A percentile compares a stretch with the other conserved stretches of the same genome.
These are phyloP conservation scores for Testicularia cyperi DNA, from an alignment of 1,284 basidiomycete species.

Conservation along the genomic window DNA sequence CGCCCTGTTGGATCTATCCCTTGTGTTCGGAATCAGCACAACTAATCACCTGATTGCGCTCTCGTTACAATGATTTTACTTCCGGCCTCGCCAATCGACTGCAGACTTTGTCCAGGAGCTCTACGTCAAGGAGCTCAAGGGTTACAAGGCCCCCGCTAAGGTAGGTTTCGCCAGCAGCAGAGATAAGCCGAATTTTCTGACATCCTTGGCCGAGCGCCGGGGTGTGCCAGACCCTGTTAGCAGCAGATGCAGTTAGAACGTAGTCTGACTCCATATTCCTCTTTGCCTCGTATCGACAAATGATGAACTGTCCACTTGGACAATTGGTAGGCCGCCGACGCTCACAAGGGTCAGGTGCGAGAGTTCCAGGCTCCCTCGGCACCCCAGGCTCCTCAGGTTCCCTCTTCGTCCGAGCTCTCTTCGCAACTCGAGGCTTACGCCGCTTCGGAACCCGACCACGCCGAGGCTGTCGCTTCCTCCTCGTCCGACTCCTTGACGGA, in stretches of 20 bases:
- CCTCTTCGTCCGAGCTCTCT: constrained; percentile 60
- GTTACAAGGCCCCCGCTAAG: constrained; percentile 71
- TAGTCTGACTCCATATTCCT: neutral
- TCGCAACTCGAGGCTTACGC: constrained; percentile 62
- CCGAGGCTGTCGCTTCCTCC: constrained; percentile 33
- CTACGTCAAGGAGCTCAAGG: constrained; percentile 84
- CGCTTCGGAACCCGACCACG: constrained; percentile 50
- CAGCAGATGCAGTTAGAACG: no score
- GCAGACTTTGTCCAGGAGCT: constrained; percentile 90
- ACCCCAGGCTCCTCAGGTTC: constrained; percentile 60
- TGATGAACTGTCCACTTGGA: neutral
- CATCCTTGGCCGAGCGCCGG: no score
- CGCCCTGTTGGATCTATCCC: no score
- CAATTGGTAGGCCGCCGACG: constrained; percentile 53
- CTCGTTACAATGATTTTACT: no score
- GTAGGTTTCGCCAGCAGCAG: constrained; percentile 41
- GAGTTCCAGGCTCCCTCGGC: constrained; percentile 61
- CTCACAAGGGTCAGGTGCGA: constrained; percentile 61
- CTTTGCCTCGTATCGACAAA: no score
- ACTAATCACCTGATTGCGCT: no score
- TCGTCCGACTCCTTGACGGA: constrained; percentile 40
- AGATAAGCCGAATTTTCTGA: no score
- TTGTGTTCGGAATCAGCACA: no score
- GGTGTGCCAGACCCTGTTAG: no score
- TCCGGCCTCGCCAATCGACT: no score